Conservation (phyloP, 169 alveolate species). For the Plasmodium fragile region DNA sequence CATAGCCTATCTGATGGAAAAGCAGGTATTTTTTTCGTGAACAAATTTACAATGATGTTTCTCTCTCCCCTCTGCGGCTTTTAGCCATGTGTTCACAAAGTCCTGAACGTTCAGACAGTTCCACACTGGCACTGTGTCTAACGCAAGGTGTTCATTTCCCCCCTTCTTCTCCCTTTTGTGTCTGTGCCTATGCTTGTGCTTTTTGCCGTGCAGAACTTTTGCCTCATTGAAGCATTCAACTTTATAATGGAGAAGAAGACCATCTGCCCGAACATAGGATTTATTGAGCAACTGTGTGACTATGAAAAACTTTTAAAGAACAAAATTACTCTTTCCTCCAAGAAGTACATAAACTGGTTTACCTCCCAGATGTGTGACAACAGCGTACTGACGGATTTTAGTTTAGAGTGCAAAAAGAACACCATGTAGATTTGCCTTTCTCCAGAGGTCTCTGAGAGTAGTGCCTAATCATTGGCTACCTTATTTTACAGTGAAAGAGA, state of each 20-base stretch:
- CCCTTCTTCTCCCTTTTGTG: background rate
- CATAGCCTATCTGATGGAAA: slow-evolving; percentile 77
- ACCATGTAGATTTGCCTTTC: background rate
- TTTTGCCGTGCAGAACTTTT: slow-evolving; percentile 44
- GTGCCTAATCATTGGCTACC: background rate
- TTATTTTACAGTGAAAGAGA: background rate
- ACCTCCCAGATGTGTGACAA: slow-evolving; percentile 66
- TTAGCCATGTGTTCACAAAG: background rate
- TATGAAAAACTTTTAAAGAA: slow-evolving; percentile 70
- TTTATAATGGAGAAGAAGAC: slow-evolving; percentile 73
- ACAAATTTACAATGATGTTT: background rate
- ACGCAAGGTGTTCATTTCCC: background rate
- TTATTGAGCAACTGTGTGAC: slow-evolving; percentile 81
- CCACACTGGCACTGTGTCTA: slow-evolving; percentile 24
- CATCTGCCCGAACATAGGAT: slow-evolving; percentile 80
- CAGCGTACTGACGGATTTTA: slow-evolving; percentile 75
- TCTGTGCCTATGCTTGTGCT: background rate
- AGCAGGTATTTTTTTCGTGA: slow-evolving; percentile 62
- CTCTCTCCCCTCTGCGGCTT: background rate
- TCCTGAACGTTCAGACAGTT: background rate
- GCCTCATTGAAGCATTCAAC: slow-evolving; percentile 78
- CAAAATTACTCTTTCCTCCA: slow-evolving; percentile 56
- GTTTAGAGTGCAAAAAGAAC: slow-evolving; percentile 29
- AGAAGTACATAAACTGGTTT: slow-evolving; percentile 80
- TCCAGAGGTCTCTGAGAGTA: background rate